A percentile compares a stretch with the other conserved stretches of the same genome.
Conservation (phyloP, 768 basidiomycete genomes). For the Serendipita sp. region DNA sequence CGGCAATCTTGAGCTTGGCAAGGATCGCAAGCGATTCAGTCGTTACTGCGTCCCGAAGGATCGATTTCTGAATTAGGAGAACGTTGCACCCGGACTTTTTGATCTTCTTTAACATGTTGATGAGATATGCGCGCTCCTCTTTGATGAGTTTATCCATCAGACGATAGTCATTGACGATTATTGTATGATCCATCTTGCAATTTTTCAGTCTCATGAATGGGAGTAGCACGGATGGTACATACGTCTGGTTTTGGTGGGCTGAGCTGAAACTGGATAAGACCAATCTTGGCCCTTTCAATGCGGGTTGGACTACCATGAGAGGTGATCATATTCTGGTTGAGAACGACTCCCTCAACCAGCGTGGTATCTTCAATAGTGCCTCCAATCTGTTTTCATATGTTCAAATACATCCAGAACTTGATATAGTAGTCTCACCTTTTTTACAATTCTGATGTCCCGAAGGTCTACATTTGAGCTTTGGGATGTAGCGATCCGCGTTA, state of each 20-base stretch:
- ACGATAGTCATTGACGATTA: conserved; percentile 97
- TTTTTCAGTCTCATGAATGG: conserved; percentile 9
- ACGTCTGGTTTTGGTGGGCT: conserved; percentile 97
- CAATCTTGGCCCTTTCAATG: conserved; percentile 97
- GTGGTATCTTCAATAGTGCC: conserved; percentile 99
- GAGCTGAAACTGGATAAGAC: conserved; percentile 94
- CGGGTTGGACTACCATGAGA: conserved; percentile 85
- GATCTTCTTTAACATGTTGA: conserved; percentile 97
- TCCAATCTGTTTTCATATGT: conserved; percentile 23
- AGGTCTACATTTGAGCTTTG: conserved; percentile 92
- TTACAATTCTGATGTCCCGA: conserved; percentile 87
- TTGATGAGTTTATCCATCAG: conserved; percentile 99
- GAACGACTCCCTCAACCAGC: conserved; percentile 87
- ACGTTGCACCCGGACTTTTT: conserved; percentile 99
- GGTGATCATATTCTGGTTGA: conserved; percentile 86
- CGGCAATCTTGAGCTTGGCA: conserved; percentile 89
- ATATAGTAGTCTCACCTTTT: conserved; percentile 43
- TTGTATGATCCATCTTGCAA: conserved; percentile 94
- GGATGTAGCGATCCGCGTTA: conserved; percentile 75
- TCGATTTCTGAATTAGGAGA: conserved; percentile 96
- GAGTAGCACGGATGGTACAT: conserved; percentile 17
- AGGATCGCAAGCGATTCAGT: conserved; percentile 95
- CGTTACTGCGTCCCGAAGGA: conserved; percentile 97
- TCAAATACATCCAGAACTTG: background rate
- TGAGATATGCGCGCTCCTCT: conserved; percentile 92